Percentiles rank a stretch among this genome's conserved stretches.
phyloP scores from a whole-genome alignment of 345 rosid genomes.

The Syzygium grande region DNA sequence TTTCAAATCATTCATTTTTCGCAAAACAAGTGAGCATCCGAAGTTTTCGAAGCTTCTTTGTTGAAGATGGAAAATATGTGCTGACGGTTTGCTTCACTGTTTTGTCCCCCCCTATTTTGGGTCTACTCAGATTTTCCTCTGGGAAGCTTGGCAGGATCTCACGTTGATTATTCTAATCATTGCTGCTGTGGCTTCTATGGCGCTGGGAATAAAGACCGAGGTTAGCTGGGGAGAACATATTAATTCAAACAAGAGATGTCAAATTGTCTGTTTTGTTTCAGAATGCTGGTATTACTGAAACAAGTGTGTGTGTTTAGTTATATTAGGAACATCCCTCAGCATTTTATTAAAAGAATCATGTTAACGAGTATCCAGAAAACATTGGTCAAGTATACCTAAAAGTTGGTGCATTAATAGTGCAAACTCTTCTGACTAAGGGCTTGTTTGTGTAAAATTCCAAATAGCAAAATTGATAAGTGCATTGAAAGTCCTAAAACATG shows the following conservation, averaged over 20 bases:
- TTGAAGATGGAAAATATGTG: not conserved
- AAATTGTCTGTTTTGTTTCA: not conserved
- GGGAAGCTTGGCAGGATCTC: constrained; percentile 91
- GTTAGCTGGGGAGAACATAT: constrained; percentile 20
- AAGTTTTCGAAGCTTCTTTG: not conserved
- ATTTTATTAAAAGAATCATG: not conserved
- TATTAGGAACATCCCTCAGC: not conserved
- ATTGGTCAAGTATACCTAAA: not conserved
- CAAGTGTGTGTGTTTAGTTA: not conserved
- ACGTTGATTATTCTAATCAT: constrained; percentile 78
- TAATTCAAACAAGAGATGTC: not conserved
- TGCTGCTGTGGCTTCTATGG: constrained; percentile 90
- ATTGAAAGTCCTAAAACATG: no score
- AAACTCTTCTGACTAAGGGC: not conserved
- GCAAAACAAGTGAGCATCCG: rapidly evolving
- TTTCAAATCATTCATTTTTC: not conserved
- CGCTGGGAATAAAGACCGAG: constrained; percentile 91
- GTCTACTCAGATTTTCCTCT: constrained; percentile 56
- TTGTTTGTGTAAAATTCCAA: not conserved
- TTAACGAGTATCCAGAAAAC: not conserved
- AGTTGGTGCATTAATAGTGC: not conserved
- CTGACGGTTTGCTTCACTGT: not conserved
- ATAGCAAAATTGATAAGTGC: not conserved
- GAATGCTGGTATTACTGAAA: not conserved
- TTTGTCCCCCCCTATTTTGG: not conserved